Base-by-base conservation (phyloP, 495 filamentous ascomycete genomes). In the Tetracladium marchalianum region DNA sequence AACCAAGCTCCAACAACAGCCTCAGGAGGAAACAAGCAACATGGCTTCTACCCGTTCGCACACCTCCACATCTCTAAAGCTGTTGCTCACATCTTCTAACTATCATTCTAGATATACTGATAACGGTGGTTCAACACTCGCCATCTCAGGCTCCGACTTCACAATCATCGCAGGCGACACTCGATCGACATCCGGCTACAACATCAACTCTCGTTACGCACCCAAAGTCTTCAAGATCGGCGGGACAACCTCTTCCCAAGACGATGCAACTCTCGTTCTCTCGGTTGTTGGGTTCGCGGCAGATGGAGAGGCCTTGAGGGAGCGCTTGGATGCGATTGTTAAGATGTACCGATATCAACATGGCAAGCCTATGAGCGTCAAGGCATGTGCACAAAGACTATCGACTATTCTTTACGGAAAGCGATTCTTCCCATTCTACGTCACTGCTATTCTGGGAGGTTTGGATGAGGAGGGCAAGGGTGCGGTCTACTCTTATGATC, bases 361-460 rank as follows among this genome's bases (percentile, higher is more conserved):
- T 62, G 87, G 87, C 50, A 94, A 93, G 65, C 72, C 80, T 36
- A 97, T 98, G 83, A 81, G 77, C 47, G 87, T 96, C 55, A 80
- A 83, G 57, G 92, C 92, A 11, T 95, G 89, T 64, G 92, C 92
- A 24, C 89, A 97, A 65, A 77, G 87, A 32, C 71, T 98, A 44
- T 87, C 84, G 17, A 96, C 92, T 3, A 90, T 97, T 50, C 78
- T 98, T 31, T 98, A 98, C 70, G 71, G 81, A 62, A 96, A 95
- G 69, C 85, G 92, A 19, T 98, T 98, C 72, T 98, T 98, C 74
- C 92, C 92, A 12, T 97, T 94, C 72, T 98, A 97, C 63, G 86
- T 90, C 31, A 75, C 85, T 57, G 90, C 89, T 22, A 95, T 98
- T 57, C 72, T 98, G 18, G 90, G 85, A 12, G 93, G 92, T 17